Evolutionary conservation across 1,284 basidiomycete species (phyloP), one percentile per base, ranked within the genome.

Genomic region (Chondrostereum purpureum): DNA sequence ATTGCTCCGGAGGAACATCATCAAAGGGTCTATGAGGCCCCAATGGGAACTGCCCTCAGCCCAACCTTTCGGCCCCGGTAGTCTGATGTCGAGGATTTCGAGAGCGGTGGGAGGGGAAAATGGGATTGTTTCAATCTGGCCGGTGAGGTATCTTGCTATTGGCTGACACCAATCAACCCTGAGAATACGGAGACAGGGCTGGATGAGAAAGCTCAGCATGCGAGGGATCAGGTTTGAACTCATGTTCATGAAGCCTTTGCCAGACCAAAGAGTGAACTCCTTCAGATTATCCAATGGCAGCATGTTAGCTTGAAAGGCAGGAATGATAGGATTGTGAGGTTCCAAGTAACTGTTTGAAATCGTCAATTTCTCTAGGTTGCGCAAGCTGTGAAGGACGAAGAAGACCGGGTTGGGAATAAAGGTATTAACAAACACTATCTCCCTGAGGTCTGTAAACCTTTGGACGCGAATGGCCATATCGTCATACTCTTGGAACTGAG

Each of bases 21-120:
- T 21, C 13, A 41, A 21, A 3, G 39, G 39, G 13, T 41, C 39
- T 21, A 41, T 21, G 17, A 41, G n/a, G 24, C 18, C 21, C 39
- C 39, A 41, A 3, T 19, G n/a, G 5, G 39, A 21, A 24, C 39
- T 41, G 11, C 39, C 39, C 17, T 41, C 39, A 24, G 39, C 11
- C 39, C 39, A 41, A n/a, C 17, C 22, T 22, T 41, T 41, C 11
- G 22, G 17, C n/a, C 22, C 21, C 13, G 39, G 39, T 11, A 41
- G 39, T 21, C 22, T 41, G 39, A 41, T 16, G 5, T 41, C 39
- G 20, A 41, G 13, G 22, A 18, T 24, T n/a, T 41, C 18, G 20
- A 41, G 18, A 12, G 16, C 16, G 16, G 18, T 21, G 22, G 39
- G 39, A 13, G 21, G 21, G 14, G 13, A 14, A 11, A 39, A 14